Evolutionary conservation across 176 grass and related monocot species (phyloP).

Genomic region (Saccharum officinarum): DNA sequence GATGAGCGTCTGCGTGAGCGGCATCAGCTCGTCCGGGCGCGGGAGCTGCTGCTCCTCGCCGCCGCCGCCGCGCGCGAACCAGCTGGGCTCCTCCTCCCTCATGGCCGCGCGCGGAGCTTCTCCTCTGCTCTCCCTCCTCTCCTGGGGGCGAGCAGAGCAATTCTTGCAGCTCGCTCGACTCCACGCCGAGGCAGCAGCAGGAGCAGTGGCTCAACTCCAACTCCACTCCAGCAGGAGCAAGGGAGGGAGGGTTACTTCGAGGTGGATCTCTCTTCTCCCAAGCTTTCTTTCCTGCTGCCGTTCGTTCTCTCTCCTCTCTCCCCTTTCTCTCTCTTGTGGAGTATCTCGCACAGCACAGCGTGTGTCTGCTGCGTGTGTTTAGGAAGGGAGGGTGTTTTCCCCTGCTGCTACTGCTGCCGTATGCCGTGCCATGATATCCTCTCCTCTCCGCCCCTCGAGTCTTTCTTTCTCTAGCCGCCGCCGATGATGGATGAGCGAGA

Average conservation of each 20-base stretch:
- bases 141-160: background rate
- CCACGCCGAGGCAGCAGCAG: background rate
- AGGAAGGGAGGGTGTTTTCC: background rate
- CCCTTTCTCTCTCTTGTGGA: background rate
- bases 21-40: conserved; percentile 78
- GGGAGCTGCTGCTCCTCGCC: conserved; percentile 80
- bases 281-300: conserved; percentile 31
- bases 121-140: background rate
- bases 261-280: conserved; percentile 94
- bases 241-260: conserved; percentile 60
- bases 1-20: conserved; percentile 84
- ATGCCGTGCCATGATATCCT: conserved; percentile 47
- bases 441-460: background rate
- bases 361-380: background rate
- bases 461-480: background rate
- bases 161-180: background rate
- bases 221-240: no score
- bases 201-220: no score
- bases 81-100: conserved; percentile 88
- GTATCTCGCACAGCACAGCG: background rate
- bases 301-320: conserved; percentile 8
- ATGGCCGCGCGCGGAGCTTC: conserved; percentile 10
- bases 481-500: conserved; percentile 28
- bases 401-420: conserved; percentile 16
- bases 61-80: conserved; percentile 65